Conservation (phyloP, 2,329 filamentous ascomycete species). For the Venturia carpophila region DNA sequence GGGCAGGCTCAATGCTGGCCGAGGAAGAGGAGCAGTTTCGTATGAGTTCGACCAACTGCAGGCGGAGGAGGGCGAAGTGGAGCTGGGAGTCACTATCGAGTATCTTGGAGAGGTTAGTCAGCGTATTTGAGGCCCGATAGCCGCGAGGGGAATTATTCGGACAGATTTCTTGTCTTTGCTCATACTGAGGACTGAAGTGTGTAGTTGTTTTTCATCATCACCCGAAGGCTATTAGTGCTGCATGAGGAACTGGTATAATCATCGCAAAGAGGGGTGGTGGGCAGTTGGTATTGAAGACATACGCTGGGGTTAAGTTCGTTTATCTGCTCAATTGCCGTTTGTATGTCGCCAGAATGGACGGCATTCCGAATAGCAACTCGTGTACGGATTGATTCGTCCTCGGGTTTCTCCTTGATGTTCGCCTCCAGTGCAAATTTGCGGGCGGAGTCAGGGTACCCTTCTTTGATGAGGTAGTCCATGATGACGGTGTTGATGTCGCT, state of each 20-base stretch:
- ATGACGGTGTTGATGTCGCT: slow-evolving; percentile 95
- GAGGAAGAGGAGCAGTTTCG: slow-evolving; percentile 57
- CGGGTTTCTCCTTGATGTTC: slow-evolving; percentile 68
- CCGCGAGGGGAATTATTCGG: slow-evolving; percentile 19
- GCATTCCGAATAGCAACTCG: slow-evolving; percentile 76
- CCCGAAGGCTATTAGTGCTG: slow-evolving; percentile 97
- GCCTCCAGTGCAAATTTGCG: slow-evolving; percentile 91
- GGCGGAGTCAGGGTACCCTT: slow-evolving; percentile 88
- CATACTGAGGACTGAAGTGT: slow-evolving; percentile 83
- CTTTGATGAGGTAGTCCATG: slow-evolving; percentile 92
- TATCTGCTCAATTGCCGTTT: slow-evolving; percentile 74
- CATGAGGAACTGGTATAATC: slow-evolving; percentile 98
- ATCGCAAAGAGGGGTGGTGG: slow-evolving; percentile 38
- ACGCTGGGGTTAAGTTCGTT: slow-evolving; percentile 91
- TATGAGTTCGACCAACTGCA: slow-evolving; percentile 93
- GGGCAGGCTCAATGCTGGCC: slow-evolving; percentile 68
- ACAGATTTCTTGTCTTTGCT: slow-evolving; percentile 40
- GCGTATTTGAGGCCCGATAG: too few relatives aligned
- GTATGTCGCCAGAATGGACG: slow-evolving; percentile 79
- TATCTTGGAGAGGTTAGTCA: slow-evolving; percentile 51
- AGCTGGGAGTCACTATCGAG: slow-evolving; percentile 74
- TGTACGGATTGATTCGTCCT: slow-evolving; percentile 64
- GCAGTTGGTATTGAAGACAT: slow-evolving; percentile 36
- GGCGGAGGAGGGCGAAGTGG: slow-evolving; percentile 80
- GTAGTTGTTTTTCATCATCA: slow-evolving; percentile 79